Percentiles rank a stretch among this genome's conserved stretches.
Evolutionary conservation across 202 grass and related monocot genomes (phyloP).

Genomic region (Elaeis oleifera): DNA sequence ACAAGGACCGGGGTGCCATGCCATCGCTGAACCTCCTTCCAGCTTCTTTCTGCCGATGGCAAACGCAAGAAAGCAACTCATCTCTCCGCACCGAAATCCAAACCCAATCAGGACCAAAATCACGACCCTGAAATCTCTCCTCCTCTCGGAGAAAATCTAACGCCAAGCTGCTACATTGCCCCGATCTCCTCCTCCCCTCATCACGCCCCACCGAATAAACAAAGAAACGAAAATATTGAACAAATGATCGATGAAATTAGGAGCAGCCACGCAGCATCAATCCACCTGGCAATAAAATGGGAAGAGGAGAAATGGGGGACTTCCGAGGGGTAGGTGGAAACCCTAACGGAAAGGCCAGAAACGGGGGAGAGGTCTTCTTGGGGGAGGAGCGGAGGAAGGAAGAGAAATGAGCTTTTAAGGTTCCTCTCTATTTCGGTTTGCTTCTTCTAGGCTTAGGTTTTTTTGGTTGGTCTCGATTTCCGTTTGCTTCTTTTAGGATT

Average conservation of each 20-base stretch:
- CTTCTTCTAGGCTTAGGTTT: not conserved
- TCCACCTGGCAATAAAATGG: no score
- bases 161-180: no score
- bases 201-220: no score
- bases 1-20: not conserved
- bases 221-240: not conserved
- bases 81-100: not conserved
- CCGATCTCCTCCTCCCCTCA: no score
- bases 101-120: not conserved
- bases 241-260: not conserved
- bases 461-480: not conserved
- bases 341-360: not conserved
- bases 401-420: not conserved
- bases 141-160: no score
- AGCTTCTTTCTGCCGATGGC: not conserved
- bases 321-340: not conserved
- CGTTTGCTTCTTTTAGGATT: no score
- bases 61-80: conserved; percentile 16
- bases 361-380: not conserved
- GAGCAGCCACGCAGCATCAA: not conserved
- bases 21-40: not conserved
- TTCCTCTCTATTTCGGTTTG: not conserved
- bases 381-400: not conserved
- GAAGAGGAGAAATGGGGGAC: not conserved
- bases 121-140: no score